phyloP scores from a whole-genome alignment of 805 yeast genomes.

The Suhomyces kilbournensis region DNA sequence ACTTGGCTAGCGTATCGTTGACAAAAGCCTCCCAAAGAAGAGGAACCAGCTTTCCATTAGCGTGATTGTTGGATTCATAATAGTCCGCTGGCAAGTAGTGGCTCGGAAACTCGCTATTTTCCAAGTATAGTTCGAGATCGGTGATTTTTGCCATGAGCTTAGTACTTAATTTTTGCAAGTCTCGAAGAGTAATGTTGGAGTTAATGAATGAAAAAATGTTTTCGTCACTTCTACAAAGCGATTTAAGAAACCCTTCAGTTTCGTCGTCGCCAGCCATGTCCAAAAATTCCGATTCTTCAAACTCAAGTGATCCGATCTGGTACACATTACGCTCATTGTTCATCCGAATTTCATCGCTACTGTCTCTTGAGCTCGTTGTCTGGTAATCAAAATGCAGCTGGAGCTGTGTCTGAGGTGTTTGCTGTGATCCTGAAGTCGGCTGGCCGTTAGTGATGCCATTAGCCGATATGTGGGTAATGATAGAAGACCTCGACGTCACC shows the following conservation, averaged over 20 bases:
- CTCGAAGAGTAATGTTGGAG: slow-evolving; percentile 41
- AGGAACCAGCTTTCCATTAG: background rate
- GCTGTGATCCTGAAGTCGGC: background rate
- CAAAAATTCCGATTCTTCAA: slow-evolving; percentile 50
- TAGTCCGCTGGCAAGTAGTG: slow-evolving; percentile 19
- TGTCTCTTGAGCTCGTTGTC: slow-evolving; percentile 3
- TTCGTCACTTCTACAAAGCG: slow-evolving; percentile 29
- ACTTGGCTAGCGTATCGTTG: slow-evolving; percentile 25
- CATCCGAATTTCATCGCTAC: slow-evolving; percentile 9
- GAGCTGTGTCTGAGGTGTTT: background rate
- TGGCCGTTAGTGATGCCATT: slow-evolving; percentile 2
- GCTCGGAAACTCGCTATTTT: slow-evolving; percentile 31
- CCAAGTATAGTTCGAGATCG: slow-evolving; percentile 28
- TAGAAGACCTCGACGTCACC: slow-evolving; percentile 10
- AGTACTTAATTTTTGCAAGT: slow-evolving; percentile 40
- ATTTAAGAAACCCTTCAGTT: slow-evolving; percentile 56
- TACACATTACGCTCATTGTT: slow-evolving; percentile 32
- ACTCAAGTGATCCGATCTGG: slow-evolving; percentile 47
- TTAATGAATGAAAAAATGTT: slow-evolving; percentile 38
- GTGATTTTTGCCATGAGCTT: slow-evolving; percentile 29
- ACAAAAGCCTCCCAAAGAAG: slow-evolving; percentile 34
- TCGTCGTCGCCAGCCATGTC: slow-evolving; percentile 36
- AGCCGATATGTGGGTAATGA: slow-evolving; percentile 3
- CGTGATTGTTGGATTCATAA: slow-evolving; percentile 7
- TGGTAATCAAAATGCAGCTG: slow-evolving; percentile 2